Evolutionary conservation across 768 basidiomycete species (phyloP).

Genomic region (Sistotremastrum niveocremeum): DNA sequence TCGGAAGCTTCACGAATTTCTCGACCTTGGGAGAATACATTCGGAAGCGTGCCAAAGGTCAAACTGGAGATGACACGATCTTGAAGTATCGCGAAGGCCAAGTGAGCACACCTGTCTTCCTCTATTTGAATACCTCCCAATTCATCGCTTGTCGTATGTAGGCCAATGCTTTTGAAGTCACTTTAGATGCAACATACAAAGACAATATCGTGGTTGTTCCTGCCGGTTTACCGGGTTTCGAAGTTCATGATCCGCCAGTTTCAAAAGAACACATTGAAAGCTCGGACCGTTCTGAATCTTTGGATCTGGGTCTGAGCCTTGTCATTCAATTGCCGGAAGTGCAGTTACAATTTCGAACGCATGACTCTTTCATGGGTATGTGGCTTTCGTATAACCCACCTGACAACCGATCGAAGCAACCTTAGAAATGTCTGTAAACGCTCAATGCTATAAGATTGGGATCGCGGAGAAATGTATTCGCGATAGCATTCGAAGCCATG

Average conservation of each 20-base stretch:
- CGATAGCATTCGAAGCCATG: too few species aligned
- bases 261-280: slow-evolving; percentile 15
- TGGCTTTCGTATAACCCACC: not conserved
- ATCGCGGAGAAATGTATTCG: too few species aligned
- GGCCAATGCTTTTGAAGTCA: slow-evolving; percentile 76
- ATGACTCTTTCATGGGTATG: slow-evolving; percentile 84
- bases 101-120: slow-evolving; percentile 25
- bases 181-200: slow-evolving; percentile 39
- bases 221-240: slow-evolving; percentile 48
- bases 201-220: slow-evolving; percentile 50
- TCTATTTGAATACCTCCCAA: not conserved
- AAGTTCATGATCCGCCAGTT: too few species aligned
- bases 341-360: slow-evolving; percentile 62
- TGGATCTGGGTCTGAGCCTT: slow-evolving; percentile 35
- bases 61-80: slow-evolving; percentile 69
- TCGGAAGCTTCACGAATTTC: slow-evolving; percentile 89
- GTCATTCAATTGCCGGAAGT: slow-evolving; percentile 50
- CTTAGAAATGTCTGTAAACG: slow-evolving; percentile 67
- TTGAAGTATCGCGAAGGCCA: slow-evolving; percentile 70
- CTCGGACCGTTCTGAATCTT: slow-evolving; percentile 13
- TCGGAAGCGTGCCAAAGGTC: slow-evolving; percentile 42
- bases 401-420: too few species aligned
- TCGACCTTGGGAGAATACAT: slow-evolving; percentile 79
- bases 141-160: slow-evolving; percentile 17
- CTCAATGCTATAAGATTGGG: too few species aligned